Percentiles rank a stretch among this genome's conserved stretches.
Conservation (phyloP, 768 basidiomycete genomes). For the Lactarius hengduanensis region DNA sequence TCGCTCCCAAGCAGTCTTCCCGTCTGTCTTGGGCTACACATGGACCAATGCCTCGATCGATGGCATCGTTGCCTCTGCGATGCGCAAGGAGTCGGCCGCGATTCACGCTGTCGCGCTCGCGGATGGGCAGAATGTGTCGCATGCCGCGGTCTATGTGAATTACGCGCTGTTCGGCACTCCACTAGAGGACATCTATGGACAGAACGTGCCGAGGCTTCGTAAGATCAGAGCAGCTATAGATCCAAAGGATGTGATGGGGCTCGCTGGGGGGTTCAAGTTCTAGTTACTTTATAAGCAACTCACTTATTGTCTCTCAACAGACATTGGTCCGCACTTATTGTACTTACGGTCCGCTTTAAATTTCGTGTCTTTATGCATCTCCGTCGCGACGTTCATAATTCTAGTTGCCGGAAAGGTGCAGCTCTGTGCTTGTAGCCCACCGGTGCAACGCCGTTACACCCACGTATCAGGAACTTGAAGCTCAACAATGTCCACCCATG, state of each 20-base stretch:
- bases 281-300: background rate
- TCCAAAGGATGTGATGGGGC: slow-evolving; percentile 30
- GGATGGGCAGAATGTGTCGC: slow-evolving; percentile 27
- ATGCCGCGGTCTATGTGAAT: slow-evolving; percentile 25
- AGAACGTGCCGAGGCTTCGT: slow-evolving; percentile 22
- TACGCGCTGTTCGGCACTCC: slow-evolving; percentile 25
- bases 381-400: too few species aligned
- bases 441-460: too few species aligned
- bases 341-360: too few species aligned
- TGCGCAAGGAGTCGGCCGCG: slow-evolving; percentile 24
- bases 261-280: slow-evolving; percentile 31
- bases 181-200: slow-evolving; percentile 27
- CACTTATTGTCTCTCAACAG: background rate
- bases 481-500: too few species aligned
- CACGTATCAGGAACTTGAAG: too few species aligned
- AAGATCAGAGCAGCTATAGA: slow-evolving; percentile 19
- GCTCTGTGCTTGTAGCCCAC: too few species aligned
- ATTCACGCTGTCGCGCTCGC: slow-evolving; percentile 20
- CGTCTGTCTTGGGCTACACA: background rate
- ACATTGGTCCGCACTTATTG: background rate
- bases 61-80: slow-evolving; percentile 40
- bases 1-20: slow-evolving; percentile 20
- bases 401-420: too few species aligned
- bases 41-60: slow-evolving; percentile 37
- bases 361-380: too few species aligned